Conservation (phyloP, 2,329 filamentous ascomycete genomes). For the Cladobotryum protrusum region DNA sequence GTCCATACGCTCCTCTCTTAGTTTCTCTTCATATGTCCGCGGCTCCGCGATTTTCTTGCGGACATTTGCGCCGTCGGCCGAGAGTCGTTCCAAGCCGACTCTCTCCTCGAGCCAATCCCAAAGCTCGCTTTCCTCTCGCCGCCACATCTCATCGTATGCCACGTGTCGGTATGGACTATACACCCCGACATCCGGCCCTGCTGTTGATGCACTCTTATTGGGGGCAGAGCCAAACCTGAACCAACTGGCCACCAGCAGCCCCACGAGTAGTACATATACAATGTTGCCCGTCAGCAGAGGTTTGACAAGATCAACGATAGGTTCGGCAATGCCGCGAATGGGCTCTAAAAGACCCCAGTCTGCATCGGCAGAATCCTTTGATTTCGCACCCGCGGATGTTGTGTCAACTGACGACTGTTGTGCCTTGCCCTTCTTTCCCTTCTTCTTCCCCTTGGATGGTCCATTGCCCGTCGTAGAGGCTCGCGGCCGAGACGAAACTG, state of each 20-base stretch:
- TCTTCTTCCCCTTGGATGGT: slow-evolving; percentile 55
- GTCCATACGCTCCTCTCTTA: slow-evolving; percentile 57
- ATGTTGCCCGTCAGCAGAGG: slow-evolving; percentile 72
- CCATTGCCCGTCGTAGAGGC: slow-evolving; percentile 40
- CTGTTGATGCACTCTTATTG: slow-evolving; percentile 28
- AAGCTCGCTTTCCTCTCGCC: slow-evolving; percentile 75
- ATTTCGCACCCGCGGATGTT: slow-evolving; percentile 31
- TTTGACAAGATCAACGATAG: slow-evolving; percentile 61
- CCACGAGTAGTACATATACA: slow-evolving; percentile 66
- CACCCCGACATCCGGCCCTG: slow-evolving; percentile 26
- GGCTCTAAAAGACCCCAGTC: slow-evolving; percentile 82
- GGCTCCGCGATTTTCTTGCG: slow-evolving; percentile 48
- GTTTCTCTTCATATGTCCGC: slow-evolving; percentile 53
- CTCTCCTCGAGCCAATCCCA: slow-evolving; percentile 94
- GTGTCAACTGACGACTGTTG: slow-evolving; percentile 39
- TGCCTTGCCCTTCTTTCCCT: slow-evolving; percentile 46
- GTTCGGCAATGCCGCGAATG: slow-evolving; percentile 61
- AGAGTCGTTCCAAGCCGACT: slow-evolving; percentile 61
- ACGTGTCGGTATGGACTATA: slow-evolving; percentile 59
- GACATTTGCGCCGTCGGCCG: slow-evolving; percentile 24
- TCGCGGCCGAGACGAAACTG: slow-evolving; percentile 60
- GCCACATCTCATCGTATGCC: slow-evolving; percentile 92
- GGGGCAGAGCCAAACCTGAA: slow-evolving; percentile 54
- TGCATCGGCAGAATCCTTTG: slow-evolving; percentile 38
- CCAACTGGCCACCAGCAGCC: slow-evolving; percentile 69